Evolutionary conservation across 305 asterid genomes (phyloP).

Genomic region (Rubia peregrina): DNA sequence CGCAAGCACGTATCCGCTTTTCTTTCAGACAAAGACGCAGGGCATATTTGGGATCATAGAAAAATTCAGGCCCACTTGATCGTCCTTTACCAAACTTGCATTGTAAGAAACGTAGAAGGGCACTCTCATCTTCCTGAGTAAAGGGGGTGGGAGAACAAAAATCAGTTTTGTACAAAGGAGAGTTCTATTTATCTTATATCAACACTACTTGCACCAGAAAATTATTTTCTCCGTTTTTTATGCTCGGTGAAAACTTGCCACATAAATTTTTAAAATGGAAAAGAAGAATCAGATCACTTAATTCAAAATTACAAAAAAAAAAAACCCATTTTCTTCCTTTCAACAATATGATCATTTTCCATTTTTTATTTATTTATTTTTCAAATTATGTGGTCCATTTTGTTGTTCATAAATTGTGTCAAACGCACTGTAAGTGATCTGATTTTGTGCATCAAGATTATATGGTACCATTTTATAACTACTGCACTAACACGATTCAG

Average conservation of each 20-base stretch:
- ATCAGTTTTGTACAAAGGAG: not conserved
- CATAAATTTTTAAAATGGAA: too few relatives aligned
- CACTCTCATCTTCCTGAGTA: slow-evolving; percentile 78
- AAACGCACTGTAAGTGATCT: too few relatives aligned
- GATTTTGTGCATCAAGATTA: not conserved
- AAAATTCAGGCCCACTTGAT: slow-evolving; percentile 69
- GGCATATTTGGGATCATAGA: slow-evolving; percentile 95
- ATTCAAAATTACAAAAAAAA: too few relatives aligned
- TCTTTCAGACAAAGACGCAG: slow-evolving; percentile 91
- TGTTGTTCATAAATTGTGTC: too few relatives aligned
- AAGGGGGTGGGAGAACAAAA: not conserved
- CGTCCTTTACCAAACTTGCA: slow-evolving; percentile 90
- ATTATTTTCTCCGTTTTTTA: too few relatives aligned
- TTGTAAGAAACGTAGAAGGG: slow-evolving; percentile 89
- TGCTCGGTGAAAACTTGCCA: too few relatives aligned
- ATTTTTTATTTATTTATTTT: too few relatives aligned
- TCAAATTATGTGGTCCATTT: too few relatives aligned
- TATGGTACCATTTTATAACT: not conserved
- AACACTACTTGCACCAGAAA: not conserved
- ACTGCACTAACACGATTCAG: not conserved
- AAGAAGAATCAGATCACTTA: too few relatives aligned
- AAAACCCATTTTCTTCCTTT: too few relatives aligned
- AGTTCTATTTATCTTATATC: not conserved
- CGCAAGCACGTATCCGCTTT: slow-evolving; percentile 93
- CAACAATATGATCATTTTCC: too few relatives aligned